Conservation (phyloP, 345 rosid genomes). For the Ailanthus altissimus region DNA sequence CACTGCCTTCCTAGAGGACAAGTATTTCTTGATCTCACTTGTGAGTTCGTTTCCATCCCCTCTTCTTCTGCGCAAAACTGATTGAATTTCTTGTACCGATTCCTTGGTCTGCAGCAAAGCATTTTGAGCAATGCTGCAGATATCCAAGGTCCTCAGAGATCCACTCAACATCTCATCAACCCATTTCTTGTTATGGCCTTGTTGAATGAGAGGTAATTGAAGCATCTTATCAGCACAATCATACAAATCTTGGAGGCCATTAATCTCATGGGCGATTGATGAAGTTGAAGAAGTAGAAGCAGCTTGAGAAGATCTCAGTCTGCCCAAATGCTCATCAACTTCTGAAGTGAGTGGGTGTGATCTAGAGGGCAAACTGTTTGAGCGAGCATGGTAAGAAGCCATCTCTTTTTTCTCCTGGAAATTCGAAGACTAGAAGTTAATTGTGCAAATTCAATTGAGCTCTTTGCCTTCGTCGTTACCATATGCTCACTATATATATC, state of each 20-base stretch:
- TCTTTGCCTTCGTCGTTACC: not conserved
- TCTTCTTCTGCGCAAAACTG: slow-evolving; percentile 31
- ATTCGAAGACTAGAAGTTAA: not conserved
- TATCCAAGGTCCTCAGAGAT: slow-evolving; percentile 34
- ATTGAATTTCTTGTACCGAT: slow-evolving; percentile 33
- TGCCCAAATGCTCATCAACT: slow-evolving; percentile 36
- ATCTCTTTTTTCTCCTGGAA: slow-evolving; percentile 25
- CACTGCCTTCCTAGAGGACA: slow-evolving; percentile 42
- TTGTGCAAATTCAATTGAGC: not conserved
- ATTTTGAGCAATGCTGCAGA: slow-evolving; percentile 34
- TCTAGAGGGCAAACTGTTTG: slow-evolving; percentile 48
- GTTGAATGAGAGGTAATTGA: slow-evolving; percentile 15
- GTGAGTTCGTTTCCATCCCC: slow-evolving; percentile 19
- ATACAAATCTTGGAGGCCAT: slow-evolving; percentile 39
- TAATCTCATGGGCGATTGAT: slow-evolving; percentile 14
- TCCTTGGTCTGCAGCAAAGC: slow-evolving; percentile 35
- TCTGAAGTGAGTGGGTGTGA: slow-evolving; percentile 44
- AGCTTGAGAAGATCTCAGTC: slow-evolving; percentile 9
- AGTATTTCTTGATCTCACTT: slow-evolving; percentile 37
- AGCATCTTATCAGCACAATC: slow-evolving; percentile 30
- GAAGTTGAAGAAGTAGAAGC: slow-evolving; percentile 10
- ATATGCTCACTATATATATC: not conserved
- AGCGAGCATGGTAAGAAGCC: slow-evolving; percentile 41
- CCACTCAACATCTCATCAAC: slow-evolving; percentile 18
- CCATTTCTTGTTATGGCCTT: not conserved